Evolutionary conservation across 2,329 filamentous ascomycete species (phyloP).

Genomic region (Penicillium capsulatum): DNA sequence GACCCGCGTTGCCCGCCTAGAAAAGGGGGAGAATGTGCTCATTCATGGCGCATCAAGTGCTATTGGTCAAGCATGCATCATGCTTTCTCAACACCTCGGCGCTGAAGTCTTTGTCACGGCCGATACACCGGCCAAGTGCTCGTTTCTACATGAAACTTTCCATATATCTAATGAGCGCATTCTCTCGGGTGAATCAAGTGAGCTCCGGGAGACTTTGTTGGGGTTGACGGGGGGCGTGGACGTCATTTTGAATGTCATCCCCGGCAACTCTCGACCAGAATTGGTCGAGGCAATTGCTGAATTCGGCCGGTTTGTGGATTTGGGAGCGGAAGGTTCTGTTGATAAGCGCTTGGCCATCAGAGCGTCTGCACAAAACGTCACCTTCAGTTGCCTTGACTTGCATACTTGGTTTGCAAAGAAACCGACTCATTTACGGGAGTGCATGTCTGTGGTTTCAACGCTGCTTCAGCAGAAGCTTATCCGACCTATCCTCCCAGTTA

Average conservation of each 20-base stretch:
- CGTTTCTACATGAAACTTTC: conserved; percentile 11
- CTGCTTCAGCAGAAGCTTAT: background rate
- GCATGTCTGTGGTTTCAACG: background rate
- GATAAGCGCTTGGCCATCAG: background rate
- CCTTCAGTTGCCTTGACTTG: background rate
- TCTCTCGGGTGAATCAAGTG: conserved; percentile 3
- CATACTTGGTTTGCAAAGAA: background rate
- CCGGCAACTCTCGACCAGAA: conserved; percentile 11
- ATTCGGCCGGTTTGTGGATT: conserved; percentile 46
- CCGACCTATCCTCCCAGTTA: background rate
- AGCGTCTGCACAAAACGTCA: background rate
- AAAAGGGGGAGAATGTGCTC: conserved; percentile 6
- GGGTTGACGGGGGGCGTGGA: conserved; percentile 4
- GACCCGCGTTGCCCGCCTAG: background rate
- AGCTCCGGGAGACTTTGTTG: conserved; percentile 1
- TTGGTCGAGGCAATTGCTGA: conserved; percentile 9
- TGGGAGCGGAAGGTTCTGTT: conserved; percentile 42
- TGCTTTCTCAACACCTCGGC: conserved; percentile 3
- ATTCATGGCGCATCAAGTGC: conserved; percentile 11
- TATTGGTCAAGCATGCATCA: conserved; percentile 8
- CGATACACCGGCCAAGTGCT: conserved; percentile 1
- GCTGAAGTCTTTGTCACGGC: conserved; percentile 5
- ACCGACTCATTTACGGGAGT: background rate
- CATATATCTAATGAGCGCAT: conserved; percentile 13
- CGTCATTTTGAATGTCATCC: conserved; percentile 12